Evolutionary conservation across 2,329 filamentous ascomycete species (phyloP).

Genomic region (Sporothrix luriei): DNA sequence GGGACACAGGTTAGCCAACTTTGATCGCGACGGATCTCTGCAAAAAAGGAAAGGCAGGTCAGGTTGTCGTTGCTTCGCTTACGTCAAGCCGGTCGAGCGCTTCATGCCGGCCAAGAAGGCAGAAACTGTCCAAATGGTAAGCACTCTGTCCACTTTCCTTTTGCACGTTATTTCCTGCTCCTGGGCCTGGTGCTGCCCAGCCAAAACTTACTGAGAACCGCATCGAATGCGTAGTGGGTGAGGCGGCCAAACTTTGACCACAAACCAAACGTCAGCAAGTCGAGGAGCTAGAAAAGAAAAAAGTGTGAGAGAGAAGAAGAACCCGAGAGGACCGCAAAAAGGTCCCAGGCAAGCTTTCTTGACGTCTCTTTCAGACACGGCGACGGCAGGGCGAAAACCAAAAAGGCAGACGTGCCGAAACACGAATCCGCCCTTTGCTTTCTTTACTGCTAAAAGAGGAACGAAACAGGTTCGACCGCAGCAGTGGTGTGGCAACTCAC

Average conservation of each 20-base stretch:
- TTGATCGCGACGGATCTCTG: background rate
- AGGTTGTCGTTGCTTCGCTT: slow-evolving; percentile 52
- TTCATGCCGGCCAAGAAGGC: slow-evolving; percentile 96
- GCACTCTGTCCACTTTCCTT: background rate
- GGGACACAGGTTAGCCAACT: slow-evolving; percentile 50
- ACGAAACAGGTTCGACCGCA: slow-evolving; percentile 32
- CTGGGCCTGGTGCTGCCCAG: background rate
- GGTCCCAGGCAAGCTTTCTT: slow-evolving; percentile 41
- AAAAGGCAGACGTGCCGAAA: slow-evolving; percentile 31
- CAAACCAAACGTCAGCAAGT: slow-evolving; percentile 69
- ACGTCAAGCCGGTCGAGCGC: slow-evolving; percentile 97
- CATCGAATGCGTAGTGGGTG: slow-evolving; percentile 94
- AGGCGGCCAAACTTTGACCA: slow-evolving; percentile 85
- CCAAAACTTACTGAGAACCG: slow-evolving; percentile 74
- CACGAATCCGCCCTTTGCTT: background rate
- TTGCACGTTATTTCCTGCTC: background rate
- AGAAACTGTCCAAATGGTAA: slow-evolving; percentile 64
- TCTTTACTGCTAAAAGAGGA: slow-evolving; percentile 16
- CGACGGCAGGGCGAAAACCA: slow-evolving; percentile 26
- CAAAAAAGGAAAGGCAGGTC: background rate
- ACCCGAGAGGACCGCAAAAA: slow-evolving; percentile 33
- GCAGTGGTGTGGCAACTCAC: slow-evolving; percentile 1
- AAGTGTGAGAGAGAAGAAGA: slow-evolving; percentile 22
- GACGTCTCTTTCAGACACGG: slow-evolving; percentile 12
- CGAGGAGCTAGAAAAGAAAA: slow-evolving; percentile 56